A percentile compares a stretch with the other conserved stretches of the same genome.
Evolutionary conservation across 169 alveolate species (phyloP).

Genomic region (Eimeria necatrix): DNA sequence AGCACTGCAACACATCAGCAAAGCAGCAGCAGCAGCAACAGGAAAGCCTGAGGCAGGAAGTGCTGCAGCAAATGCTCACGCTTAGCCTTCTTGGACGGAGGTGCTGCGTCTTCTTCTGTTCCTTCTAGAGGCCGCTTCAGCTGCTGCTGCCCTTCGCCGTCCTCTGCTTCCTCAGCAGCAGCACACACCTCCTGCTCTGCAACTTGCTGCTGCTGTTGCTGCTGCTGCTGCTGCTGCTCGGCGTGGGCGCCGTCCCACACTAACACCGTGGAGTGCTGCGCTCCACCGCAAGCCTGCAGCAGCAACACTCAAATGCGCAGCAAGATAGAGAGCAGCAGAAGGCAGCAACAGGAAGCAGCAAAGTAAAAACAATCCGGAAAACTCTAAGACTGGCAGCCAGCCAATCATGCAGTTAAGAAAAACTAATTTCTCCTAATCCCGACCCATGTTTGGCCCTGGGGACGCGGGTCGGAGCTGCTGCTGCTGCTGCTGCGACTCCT

Average conservation of each 20-base stretch:
- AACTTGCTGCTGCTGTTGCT: neutral
- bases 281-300: conserved; percentile 67
- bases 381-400: neutral
- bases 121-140: conserved; percentile 21
- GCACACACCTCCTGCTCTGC: conserved; percentile 16
- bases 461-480: neutral
- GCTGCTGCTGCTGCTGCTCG: neutral
- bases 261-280: conserved; percentile 73
- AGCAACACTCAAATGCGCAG: neutral
- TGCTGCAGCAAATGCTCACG: neutral
- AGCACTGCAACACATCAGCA: neutral
- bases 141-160: neutral
- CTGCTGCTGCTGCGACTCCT: neutral
- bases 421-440: too few relatives aligned
- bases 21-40: neutral
- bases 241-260: conserved; percentile 56
- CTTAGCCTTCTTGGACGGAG: neutral
- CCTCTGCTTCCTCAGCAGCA: neutral
- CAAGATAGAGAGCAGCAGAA: neutral
- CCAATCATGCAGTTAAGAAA: neutral
- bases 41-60: neutral
- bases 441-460: too few relatives aligned
- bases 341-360: neutral
- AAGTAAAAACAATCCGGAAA: neutral
- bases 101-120: conserved; percentile 6